Conservation (phyloP, 129 eudicot genomes). For the Flaveria sonorensis region DNA sequence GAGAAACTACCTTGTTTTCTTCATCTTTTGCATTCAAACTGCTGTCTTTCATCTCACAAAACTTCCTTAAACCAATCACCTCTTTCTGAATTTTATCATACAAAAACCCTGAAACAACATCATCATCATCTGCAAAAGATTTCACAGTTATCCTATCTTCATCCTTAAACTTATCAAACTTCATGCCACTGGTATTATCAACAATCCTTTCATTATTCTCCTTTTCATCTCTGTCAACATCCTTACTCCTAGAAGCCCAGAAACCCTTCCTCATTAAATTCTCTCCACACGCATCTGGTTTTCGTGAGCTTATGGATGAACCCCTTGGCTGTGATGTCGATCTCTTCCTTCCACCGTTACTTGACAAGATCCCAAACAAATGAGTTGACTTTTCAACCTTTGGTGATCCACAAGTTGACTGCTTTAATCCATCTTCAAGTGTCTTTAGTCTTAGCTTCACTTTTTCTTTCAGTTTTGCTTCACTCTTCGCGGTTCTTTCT, state of each 20-base stretch:
- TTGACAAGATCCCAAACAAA: constrained; percentile 56
- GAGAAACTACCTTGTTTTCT: constrained; percentile 64
- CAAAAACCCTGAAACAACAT: constrained; percentile 82
- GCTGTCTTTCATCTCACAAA: constrained; percentile 58
- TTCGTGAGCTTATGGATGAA: constrained; percentile 47
- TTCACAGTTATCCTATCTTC: constrained; percentile 28
- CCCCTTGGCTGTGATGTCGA: constrained; percentile 79
- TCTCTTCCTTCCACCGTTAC: constrained; percentile 59
- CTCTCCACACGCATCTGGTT: constrained; percentile 40
- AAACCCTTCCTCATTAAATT: constrained; percentile 52
- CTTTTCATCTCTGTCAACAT: constrained; percentile 47
- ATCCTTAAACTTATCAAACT: constrained; percentile 32
- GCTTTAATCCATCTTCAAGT: constrained; percentile 84
- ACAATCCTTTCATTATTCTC: constrained; percentile 51
- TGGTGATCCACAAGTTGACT: constrained; percentile 48
- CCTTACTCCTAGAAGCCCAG: constrained; percentile 72
- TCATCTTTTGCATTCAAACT: constrained; percentile 63
- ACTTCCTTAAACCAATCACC: constrained; percentile 68
- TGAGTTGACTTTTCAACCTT: constrained; percentile 48
- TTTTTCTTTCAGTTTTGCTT: constrained; percentile 92
- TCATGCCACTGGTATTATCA: constrained; percentile 34
- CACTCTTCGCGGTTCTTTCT: constrained; percentile 86
- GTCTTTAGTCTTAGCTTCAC: constrained; percentile 81
- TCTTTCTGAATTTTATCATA: constrained; percentile 94
- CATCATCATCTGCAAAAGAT: constrained; percentile 38